phyloP scores from a whole-genome alignment of 1,139 yeast genomes.

The Pneumocystis carinii region DNA sequence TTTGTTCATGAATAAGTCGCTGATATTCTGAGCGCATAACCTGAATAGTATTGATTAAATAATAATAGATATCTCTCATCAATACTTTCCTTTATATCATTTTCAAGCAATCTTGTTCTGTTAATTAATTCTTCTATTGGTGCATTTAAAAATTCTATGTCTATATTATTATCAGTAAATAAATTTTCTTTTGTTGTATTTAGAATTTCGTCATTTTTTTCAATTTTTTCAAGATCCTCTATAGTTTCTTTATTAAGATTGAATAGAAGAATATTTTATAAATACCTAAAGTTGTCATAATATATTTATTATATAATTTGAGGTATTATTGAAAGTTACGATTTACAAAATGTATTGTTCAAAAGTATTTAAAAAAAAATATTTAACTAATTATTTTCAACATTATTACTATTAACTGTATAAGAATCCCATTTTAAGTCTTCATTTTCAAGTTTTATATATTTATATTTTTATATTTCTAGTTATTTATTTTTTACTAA shows the following conservation, averaged over 20 bases:
- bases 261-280: background rate
- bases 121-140: constrained; percentile 74
- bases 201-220: background rate
- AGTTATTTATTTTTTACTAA: constrained; percentile 8
- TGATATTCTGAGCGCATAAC: constrained; percentile 83
- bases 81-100: constrained; percentile 64
- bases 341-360: background rate
- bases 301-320: background rate
- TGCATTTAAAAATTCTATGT: constrained; percentile 63
- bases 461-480: constrained; percentile 7
- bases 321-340: background rate
- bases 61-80: background rate
- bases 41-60: background rate
- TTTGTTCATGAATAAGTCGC: constrained; percentile 79
- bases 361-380: background rate
- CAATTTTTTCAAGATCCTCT: background rate
- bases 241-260: background rate
- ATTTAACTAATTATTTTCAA: background rate
- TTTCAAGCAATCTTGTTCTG: constrained; percentile 76
- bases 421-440: background rate
- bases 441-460: constrained; percentile 6
- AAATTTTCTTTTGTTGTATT: background rate
- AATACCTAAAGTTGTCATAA: background rate
- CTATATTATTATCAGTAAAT: constrained; percentile 36
- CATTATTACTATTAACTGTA: background rate